Conservation (phyloP, 805 yeast species). For the Yarrowia phangngaensis region DNA sequence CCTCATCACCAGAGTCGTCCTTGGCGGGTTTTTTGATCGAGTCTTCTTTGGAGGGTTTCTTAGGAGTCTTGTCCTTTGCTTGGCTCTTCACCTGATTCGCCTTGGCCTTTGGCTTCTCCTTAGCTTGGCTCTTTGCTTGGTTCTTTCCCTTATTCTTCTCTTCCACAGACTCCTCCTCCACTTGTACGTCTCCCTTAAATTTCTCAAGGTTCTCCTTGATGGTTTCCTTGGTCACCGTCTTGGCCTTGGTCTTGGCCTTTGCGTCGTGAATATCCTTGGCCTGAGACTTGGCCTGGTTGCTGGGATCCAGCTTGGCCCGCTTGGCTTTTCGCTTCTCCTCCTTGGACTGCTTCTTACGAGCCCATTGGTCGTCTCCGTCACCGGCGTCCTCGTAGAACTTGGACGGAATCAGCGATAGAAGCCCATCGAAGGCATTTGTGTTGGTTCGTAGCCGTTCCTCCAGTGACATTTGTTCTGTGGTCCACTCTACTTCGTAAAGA, state of each 20-base stretch:
- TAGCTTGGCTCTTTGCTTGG: background rate
- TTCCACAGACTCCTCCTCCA: slow-evolving; percentile 31
- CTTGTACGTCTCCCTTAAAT: slow-evolving; percentile 32
- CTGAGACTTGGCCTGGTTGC: slow-evolving; percentile 35
- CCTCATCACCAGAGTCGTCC: too few relatives aligned
- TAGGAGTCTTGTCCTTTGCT: slow-evolving; percentile 27
- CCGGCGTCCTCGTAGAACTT: slow-evolving; percentile 83
- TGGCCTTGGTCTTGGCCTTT: slow-evolving; percentile 33
- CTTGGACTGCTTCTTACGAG: slow-evolving; percentile 64
- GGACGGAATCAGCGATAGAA: slow-evolving; percentile 87
- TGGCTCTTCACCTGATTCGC: slow-evolving; percentile 32
- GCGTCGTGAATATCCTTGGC: slow-evolving; percentile 40
- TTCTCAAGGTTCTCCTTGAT: slow-evolving; percentile 29
- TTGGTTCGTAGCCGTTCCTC: slow-evolving; percentile 39
- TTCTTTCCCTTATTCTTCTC: background rate
- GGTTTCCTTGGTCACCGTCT: slow-evolving; percentile 21
- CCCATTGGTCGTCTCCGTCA: slow-evolving; percentile 87
- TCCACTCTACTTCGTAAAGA: background rate
- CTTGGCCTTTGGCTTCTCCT: slow-evolving; percentile 27
- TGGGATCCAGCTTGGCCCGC: slow-evolving; percentile 71
- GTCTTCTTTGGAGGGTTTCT: slow-evolving; percentile 29
- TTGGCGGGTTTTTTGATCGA: slow-evolving; percentile 28
- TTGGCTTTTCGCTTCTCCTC: slow-evolving; percentile 64
- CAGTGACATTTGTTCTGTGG: slow-evolving; percentile 2
- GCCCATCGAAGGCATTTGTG: slow-evolving; percentile 67